Evolutionary conservation across 2,329 filamentous ascomycete genomes (phyloP).

Genomic region (Tolypocladium tundrense): DNA sequence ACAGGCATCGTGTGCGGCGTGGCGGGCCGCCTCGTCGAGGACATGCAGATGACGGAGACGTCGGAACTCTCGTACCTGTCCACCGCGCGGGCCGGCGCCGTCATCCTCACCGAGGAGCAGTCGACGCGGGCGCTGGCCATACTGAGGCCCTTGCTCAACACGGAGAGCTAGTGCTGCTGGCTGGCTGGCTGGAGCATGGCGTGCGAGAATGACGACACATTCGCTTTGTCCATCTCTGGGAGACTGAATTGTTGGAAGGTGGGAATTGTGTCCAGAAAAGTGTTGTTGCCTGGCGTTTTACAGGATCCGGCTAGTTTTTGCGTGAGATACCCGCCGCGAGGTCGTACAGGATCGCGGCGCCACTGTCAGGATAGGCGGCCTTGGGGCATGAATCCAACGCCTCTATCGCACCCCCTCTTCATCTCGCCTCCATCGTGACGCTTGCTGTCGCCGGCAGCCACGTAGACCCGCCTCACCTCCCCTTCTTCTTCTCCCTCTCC

Average conservation of each 20-base stretch:
- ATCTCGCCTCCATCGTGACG: background rate
- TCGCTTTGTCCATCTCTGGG: background rate
- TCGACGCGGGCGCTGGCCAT: constrained; percentile 64
- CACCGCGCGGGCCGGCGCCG: constrained; percentile 78
- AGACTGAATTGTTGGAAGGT: background rate
- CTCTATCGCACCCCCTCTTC: background rate
- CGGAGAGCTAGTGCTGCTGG: constrained; percentile 12
- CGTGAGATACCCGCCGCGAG: constrained; percentile 2
- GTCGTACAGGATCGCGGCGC: background rate
- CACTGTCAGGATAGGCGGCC: background rate
- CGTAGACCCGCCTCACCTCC: constrained; percentile 11
- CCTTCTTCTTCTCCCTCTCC: constrained; percentile 32
- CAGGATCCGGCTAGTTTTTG: background rate
- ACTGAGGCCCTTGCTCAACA: constrained; percentile 42
- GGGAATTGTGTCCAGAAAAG: background rate
- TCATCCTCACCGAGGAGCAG: constrained; percentile 71
- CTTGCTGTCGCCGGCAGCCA: background rate
- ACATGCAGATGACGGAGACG: constrained; percentile 44
- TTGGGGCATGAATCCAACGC: background rate
- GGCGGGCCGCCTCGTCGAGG: constrained; percentile 69
- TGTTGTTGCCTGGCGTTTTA: background rate
- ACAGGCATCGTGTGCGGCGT: constrained; percentile 95
- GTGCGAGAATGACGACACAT: background rate
- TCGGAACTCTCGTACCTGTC: constrained; percentile 86
- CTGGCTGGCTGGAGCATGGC: background rate